Base-by-base conservation (phyloP, 2,329 filamentous ascomycete genomes). In the Geosmithia morbida region DNA sequence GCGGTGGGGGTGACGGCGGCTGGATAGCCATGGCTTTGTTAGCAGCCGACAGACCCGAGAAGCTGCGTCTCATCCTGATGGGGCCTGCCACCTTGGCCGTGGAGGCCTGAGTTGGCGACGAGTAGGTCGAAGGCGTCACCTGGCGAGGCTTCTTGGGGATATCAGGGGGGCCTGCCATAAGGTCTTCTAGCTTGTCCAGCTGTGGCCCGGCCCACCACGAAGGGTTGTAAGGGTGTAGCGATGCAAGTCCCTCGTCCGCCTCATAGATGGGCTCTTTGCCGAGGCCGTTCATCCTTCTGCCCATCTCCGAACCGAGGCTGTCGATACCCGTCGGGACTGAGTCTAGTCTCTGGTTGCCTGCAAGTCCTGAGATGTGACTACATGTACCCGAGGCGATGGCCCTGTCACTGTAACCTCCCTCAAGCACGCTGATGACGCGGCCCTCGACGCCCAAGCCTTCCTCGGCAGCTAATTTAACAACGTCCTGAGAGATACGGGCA, bases 381-480 rank as follows among this genome's bases (percentile, higher is more conserved):
- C 96, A 67, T 2, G 96, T 82, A 43, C 92, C 92, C 33, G 87
- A 95, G 46, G 77, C 83, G 45, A 98, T 67, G 8, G 92, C 92
- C 49, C 89, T 79, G 63, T 98, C 87, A 59, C 89, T 96, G 59
- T 98, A 98, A 0, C 92, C 92, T 30, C 92, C 92, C 64, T 98
- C 92, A 19, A 98, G 73, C 2, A 97, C 88, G 61, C 90, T 97
- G 58, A 98, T 83, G 19, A 97, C 74, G 43, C 92, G 77, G 2
- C 90, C 90, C 22, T 94, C 83, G 1, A 87, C 85, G 26, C 77
- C 75, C 2, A 86, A 76, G 2, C 75, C 85, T 55, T 86, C 81
- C 60, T 96, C 88, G 41, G 85, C 75, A 0, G 94, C 85, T 50
- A 98, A 69, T 44, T 75, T 79, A 14, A 94, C 82, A 2, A 96